Evolutionary conservation across 768 basidiomycete species (phyloP).

Genomic region (Hygrophoropsis aurantiaca): DNA sequence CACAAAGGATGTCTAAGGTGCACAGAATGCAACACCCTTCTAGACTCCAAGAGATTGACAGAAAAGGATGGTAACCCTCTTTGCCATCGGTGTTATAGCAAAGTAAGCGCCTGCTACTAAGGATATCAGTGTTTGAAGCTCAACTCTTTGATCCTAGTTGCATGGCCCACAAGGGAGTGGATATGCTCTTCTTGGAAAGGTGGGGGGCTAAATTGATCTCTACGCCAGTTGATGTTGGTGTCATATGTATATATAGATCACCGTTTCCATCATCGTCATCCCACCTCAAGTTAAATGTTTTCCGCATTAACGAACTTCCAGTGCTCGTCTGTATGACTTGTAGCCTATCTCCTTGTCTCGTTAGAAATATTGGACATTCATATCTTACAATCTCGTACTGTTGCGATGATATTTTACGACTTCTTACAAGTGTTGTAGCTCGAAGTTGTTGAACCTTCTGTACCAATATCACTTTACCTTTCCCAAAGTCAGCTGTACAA

Average conservation of each 20-base stretch:
- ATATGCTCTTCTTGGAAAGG: conserved; percentile 66
- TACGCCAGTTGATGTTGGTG: not conserved
- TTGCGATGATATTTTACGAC: too few species aligned
- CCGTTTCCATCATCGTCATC: not conserved
- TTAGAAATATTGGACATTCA: not conserved
- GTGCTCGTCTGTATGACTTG: not conserved
- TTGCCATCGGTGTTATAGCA: conserved; percentile 73
- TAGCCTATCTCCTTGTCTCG: not conserved
- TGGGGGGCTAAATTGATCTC: conserved; percentile 35
- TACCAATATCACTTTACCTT: not conserved
- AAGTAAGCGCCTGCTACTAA: conserved; percentile 36
- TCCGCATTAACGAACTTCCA: not conserved
- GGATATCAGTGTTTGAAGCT: not conserved
- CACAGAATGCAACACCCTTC: conserved; percentile 59
- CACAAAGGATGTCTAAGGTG: conserved; percentile 81
- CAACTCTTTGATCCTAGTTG: conserved; percentile 39
- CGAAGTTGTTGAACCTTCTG: too few species aligned
- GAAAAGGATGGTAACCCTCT: conserved; percentile 75
- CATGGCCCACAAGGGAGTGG: conserved; percentile 75
- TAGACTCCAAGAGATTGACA: conserved; percentile 73
- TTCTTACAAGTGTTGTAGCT: too few species aligned
- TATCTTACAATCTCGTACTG: not conserved
- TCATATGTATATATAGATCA: too few species aligned
- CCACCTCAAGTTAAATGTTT: not conserved
- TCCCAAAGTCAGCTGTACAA: not conserved